Percentiles rank a stretch among this genome's conserved stretches.
These are phyloP conservation scores for Salix caprea DNA, from an alignment of 345 rosid species.

Conservation along the genomic window DNA sequence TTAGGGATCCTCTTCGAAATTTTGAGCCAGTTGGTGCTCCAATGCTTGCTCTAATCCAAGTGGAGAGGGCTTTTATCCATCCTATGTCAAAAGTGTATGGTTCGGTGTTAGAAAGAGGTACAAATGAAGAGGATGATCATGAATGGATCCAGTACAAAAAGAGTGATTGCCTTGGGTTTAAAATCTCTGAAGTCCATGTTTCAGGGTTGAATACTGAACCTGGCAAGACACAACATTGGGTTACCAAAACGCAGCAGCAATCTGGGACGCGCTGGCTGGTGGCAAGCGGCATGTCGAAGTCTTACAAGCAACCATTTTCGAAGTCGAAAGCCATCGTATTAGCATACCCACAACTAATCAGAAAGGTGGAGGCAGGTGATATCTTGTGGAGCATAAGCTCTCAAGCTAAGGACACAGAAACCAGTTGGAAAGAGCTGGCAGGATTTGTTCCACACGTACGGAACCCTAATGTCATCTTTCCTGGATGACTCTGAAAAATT, in stretches of 20 bases:
- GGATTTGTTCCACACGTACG: conserved; percentile 37
- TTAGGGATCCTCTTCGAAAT: conserved; percentile 60
- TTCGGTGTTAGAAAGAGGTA: conserved; percentile 16
- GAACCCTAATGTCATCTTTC: conserved; percentile 50
- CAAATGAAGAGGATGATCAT: conserved; percentile 9
- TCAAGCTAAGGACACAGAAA: conserved; percentile 15
- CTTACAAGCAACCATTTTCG: conserved; percentile 30
- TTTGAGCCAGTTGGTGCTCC: conserved; percentile 70
- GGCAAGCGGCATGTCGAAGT: conserved; percentile 47
- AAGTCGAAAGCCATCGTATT: conserved; percentile 41
- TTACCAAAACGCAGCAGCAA: conserved; percentile 46
- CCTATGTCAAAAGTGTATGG: conserved; percentile 13
- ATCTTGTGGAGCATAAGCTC: conserved; percentile 67
- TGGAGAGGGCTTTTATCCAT: conserved; percentile 41
- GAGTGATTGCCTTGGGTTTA: conserved; percentile 28
- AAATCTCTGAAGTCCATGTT: conserved; percentile 46
- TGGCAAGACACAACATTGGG: conserved; percentile 41
- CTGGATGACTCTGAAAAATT: conserved; percentile 16
- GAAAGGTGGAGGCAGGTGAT: conserved; percentile 21
- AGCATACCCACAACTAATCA: conserved; percentile 23
- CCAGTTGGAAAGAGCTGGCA: conserved; percentile 23
- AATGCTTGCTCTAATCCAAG: conserved; percentile 66
- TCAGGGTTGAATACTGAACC: conserved; percentile 52
- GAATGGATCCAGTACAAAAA: conserved; percentile 2
- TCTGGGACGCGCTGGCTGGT: conserved; percentile 64